These are phyloP conservation scores for Endogone sp. DNA, from an alignment of 192 early-diverging fungal genomes.

Conservation along the genomic window DNA sequence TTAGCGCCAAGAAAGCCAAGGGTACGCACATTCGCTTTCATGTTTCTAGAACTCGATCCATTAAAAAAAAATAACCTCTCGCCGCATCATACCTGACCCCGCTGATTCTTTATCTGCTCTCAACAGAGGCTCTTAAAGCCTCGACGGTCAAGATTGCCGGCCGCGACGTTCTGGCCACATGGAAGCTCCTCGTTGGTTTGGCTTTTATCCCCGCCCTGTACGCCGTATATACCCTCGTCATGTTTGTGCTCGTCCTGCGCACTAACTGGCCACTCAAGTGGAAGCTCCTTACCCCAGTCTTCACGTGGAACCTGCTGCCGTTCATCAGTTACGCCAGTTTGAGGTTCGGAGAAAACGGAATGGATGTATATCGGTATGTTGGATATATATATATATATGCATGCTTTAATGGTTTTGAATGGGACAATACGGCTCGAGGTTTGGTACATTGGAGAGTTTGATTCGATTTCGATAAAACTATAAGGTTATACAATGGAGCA, in stretches of 20 bases:
- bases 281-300: constrained; percentile 19
- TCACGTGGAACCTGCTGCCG: constrained; percentile 50
- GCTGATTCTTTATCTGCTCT: background rate
- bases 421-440: no score
- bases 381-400: background rate
- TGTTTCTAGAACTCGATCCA: background rate
- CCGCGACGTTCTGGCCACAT: constrained; percentile 92
- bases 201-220: constrained; percentile 76
- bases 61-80: background rate
- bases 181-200: constrained; percentile 83
- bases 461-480: background rate
- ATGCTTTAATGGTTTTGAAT: no score
- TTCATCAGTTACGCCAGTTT: constrained; percentile 70
- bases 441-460: background rate
- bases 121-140: constrained; percentile 71
- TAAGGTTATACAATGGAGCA: background rate
- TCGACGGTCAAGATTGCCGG: constrained; percentile 94
- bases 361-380: constrained; percentile 65
- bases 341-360: constrained; percentile 70
- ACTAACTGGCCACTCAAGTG: constrained; percentile 28
- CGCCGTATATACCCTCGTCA: constrained; percentile 62
- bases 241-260: constrained; percentile 38
- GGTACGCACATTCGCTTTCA: constrained; percentile 19
- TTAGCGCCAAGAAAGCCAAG: constrained; percentile 50
- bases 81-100: background rate